A percentile compares a stretch with the other conserved stretches of the same genome.
Evolutionary conservation across 2,329 filamentous ascomycete genomes (phyloP).

Genomic region (Pseudomassariella vexata): DNA sequence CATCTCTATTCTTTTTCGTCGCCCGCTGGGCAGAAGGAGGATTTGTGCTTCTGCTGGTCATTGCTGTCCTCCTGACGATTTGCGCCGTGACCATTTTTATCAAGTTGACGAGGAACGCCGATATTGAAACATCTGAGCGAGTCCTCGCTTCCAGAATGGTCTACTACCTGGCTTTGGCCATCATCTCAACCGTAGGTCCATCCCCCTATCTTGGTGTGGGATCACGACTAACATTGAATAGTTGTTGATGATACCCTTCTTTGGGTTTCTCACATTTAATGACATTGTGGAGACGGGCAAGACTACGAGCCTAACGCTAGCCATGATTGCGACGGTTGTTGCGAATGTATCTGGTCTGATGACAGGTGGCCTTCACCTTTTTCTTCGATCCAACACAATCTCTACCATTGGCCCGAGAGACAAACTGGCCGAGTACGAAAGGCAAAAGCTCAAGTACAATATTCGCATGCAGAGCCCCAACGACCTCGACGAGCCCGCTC

Average conservation of each 20-base stretch:
- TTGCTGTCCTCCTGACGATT: constrained; percentile 44
- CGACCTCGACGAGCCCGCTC: constrained; percentile 23
- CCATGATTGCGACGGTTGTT: constrained; percentile 60
- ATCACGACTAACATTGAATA: constrained; percentile 25
- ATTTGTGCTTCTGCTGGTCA: constrained; percentile 46
- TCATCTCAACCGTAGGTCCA: constrained; percentile 50
- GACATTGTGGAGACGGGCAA: constrained; percentile 28
- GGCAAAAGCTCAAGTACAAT: constrained; percentile 34
- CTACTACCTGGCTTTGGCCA: constrained; percentile 56
- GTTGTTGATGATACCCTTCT: constrained; percentile 59
- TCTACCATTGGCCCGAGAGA: constrained; percentile 46
- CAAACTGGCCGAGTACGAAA: constrained; percentile 40
- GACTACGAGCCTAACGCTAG: constrained; percentile 42
- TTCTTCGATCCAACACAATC: constrained; percentile 58
- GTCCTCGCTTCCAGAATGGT: constrained; percentile 64
- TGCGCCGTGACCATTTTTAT: constrained; percentile 50
- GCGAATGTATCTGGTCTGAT: constrained; percentile 61
- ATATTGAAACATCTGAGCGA: constrained; percentile 53
- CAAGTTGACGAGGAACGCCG: constrained; percentile 47
- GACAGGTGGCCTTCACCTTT: constrained; percentile 60
- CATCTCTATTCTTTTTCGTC: constrained; percentile 63
- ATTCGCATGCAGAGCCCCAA: constrained; percentile 12
- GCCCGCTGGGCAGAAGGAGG: constrained; percentile 53
- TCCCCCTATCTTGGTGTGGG: background rate
- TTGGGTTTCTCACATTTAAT: constrained; percentile 48